Evolutionary conservation across 177 flowering plant species (phyloP), one percentile per base, ranked within the genome.

Genomic region (Vitis hybrid): DNA sequence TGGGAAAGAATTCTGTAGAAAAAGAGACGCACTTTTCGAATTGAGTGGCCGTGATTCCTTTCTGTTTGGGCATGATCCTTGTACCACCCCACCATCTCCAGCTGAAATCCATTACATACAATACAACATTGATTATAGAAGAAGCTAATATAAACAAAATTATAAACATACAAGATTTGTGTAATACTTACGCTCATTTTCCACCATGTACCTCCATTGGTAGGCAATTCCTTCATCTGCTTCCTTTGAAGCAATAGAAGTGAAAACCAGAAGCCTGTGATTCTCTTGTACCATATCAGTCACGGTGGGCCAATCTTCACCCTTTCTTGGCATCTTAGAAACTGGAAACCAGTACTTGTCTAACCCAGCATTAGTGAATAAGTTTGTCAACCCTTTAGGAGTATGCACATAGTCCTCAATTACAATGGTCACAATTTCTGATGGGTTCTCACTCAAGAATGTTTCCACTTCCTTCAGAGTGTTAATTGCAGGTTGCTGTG

Each of bases 401-500:
- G 94, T 70, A 75, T 87, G 97, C 57, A 96, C 99, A 82, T 96
- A 96, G 75, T 96, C 99, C 79, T 96, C 99, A 65, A 96, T 88
- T 61, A 96, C 86, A 76, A 96, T 96, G 56, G 98, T 96, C 53
- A 96, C 90, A 72, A 96, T 94, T 78, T 90, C 98, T 0, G 86
- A 72, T 39, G 98, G 97, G 66, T 92, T 84, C 57, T 70, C 75
- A 59, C 77, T 83, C 80, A 96, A 80, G 74, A 96, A 96, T 72
- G 94, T 86, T 76, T 92, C 97, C 60, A 96, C 97, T 83, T 96
- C 98, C 77, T 79, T 96, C 76, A 96, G 82, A 15, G 99, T 90
- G 77, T 92, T 81, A 67, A 96, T 84, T 61, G 99, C 99, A 55
- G 98, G 99, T 85, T 80, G 87, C 99, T 96, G 81, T 53, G 15